Evolutionary conservation across 2,329 filamentous ascomycete genomes (phyloP).

Genomic region (Colletotrichum chlorophyti): DNA sequence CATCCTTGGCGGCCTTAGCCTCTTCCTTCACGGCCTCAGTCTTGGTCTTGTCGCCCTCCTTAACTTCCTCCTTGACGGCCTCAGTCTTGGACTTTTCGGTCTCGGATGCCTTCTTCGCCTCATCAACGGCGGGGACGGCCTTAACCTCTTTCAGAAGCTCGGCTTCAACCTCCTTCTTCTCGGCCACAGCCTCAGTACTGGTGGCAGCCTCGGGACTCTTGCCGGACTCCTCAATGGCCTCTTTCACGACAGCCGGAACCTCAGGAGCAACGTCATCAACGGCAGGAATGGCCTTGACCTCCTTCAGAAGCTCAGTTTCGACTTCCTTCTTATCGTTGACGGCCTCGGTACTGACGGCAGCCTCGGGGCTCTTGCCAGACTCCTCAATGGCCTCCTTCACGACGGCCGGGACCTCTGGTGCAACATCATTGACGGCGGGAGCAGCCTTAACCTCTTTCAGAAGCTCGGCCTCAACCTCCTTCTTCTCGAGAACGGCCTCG

Average conservation of each 20-base stretch:
- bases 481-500: conserved; percentile 77
- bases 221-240: conserved; percentile 64
- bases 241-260: conserved; percentile 62
- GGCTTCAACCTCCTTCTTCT: conserved; percentile 77
- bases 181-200: conserved; percentile 71
- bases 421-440: conserved; percentile 47
- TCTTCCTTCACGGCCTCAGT: conserved; percentile 29
- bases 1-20: conserved; percentile 33
- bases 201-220: conserved; percentile 74
- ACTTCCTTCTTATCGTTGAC: conserved; percentile 78
- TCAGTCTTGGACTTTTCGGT: conserved; percentile 31
- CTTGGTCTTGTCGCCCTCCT: conserved; percentile 26
- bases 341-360: conserved; percentile 70
- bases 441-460: conserved; percentile 65
- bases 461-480: conserved; percentile 75
- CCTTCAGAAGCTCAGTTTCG: conserved; percentile 75
- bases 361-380: conserved; percentile 71
- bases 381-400: conserved; percentile 64
- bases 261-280: conserved; percentile 52
- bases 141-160: conserved; percentile 74
- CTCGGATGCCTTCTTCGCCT: conserved; percentile 41
- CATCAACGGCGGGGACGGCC: conserved; percentile 42
- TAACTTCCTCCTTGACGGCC: conserved; percentile 20
- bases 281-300: conserved; percentile 56
- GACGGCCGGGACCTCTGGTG: conserved; percentile 59